phyloP scores from a whole-genome alignment of 345 rosid genomes.

The Brassica nigra region DNA sequence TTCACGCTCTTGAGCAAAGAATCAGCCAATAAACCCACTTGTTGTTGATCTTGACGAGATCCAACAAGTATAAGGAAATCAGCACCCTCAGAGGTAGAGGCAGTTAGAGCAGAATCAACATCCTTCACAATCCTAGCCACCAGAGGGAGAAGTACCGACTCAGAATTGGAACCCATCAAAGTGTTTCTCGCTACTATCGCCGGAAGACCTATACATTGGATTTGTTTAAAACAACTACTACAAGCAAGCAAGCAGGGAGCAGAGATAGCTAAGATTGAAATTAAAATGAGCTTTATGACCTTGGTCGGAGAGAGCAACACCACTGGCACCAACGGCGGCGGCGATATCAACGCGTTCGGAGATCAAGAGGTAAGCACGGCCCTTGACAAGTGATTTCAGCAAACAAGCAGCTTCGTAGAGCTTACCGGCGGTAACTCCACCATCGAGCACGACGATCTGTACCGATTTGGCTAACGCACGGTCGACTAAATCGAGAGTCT shows the following conservation, averaged over 20 bases:
- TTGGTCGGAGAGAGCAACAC: slow-evolving; percentile 91
- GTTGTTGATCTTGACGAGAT: slow-evolving; percentile 41
- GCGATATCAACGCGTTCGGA: slow-evolving; percentile 89
- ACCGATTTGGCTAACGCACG: slow-evolving; percentile 69
- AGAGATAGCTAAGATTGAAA: not conserved
- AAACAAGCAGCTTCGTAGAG: slow-evolving; percentile 87
- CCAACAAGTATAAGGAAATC: slow-evolving; percentile 73
- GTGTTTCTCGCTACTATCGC: slow-evolving; percentile 88
- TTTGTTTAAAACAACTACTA: not conserved
- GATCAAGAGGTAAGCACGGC: slow-evolving; percentile 77
- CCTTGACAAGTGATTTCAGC: slow-evolving; percentile 76
- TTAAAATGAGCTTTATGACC: slow-evolving; percentile 42
- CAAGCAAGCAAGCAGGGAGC: not conserved
- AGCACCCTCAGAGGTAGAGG: slow-evolving; percentile 92
- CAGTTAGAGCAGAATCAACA: slow-evolving; percentile 59
- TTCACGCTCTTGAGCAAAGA: slow-evolving; percentile 60
- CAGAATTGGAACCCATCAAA: slow-evolving; percentile 67
- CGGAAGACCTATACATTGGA: slow-evolving; percentile 67
- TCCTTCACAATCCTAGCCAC: slow-evolving; percentile 78
- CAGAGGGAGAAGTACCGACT: slow-evolving; percentile 76
- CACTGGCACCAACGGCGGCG: slow-evolving; percentile 81
- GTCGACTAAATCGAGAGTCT: slow-evolving; percentile 61
- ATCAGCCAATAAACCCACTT: slow-evolving; percentile 40
- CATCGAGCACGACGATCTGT: slow-evolving; percentile 76
- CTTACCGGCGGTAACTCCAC: slow-evolving; percentile 56